Evolutionary conservation across 768 basidiomycete genomes (phyloP).

Genomic region (Vishniacozyma victoriae): DNA sequence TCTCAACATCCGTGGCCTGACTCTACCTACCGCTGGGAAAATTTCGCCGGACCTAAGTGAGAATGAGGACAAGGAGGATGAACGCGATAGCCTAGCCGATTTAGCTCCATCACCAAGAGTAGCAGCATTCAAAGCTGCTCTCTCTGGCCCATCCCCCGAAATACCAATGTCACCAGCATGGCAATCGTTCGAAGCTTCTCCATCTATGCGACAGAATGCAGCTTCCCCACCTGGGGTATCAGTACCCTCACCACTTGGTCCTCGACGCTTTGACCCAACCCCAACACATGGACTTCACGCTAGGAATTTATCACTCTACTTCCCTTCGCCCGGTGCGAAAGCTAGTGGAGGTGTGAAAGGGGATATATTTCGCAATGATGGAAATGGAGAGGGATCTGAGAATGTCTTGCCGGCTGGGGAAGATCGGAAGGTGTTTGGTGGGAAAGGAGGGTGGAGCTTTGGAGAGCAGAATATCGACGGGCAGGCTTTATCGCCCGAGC

Average conservation of each 20-base stretch:
- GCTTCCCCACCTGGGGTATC: not conserved
- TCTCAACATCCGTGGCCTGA: not conserved
- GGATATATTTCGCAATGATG: constrained; percentile 49
- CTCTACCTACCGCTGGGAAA: not conserved
- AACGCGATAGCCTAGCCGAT: not conserved
- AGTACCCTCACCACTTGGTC: not conserved
- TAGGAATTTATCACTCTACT: constrained; percentile 84
- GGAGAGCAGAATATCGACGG: constrained; percentile 10
- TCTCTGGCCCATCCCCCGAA: constrained; percentile 4
- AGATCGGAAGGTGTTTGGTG: constrained; percentile 63
- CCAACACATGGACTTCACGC: constrained; percentile 60
- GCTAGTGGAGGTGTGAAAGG: constrained; percentile 41
- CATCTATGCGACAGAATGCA: not conserved
- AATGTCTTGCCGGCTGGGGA: constrained; percentile 47
- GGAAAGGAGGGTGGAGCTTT: constrained; percentile 50
- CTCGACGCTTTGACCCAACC: constrained; percentile 21
- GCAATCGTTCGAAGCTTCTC: constrained; percentile 2
- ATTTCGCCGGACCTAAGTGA: not conserved
- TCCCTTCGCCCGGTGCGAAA: constrained; percentile 69
- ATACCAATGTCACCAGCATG: constrained; percentile 20
- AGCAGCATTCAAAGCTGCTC: not conserved
- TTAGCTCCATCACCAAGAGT: not conserved
- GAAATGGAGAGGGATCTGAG: constrained; percentile 47
- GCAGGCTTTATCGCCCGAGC: constrained; percentile 11
- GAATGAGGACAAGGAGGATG: not conserved